Base-by-base conservation (phyloP, 176 grass and related monocot species). In the Thalia dealbata region DNA sequence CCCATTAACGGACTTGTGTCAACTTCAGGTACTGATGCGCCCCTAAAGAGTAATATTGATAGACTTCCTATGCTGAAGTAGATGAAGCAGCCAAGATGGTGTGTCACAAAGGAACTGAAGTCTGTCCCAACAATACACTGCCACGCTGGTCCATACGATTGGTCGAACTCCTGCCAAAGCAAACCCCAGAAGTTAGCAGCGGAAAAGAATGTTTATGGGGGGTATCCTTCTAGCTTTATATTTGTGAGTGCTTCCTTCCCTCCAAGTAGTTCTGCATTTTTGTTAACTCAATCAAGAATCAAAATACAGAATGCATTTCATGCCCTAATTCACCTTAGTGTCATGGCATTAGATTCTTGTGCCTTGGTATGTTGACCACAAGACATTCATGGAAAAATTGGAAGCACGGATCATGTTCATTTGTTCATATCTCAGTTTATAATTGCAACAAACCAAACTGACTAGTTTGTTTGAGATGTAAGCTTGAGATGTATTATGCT, bases 71-170 rank as follows among this genome's bases (percentile, higher is more conserved):
- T 79, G 76, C 80, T 74, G 67, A 92, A 88, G 50, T 86, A 83
- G 70, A 88, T 83, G 74, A 88, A 92, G 65, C 80, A 86, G 59
- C 89, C 85, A 16, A 18, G 69, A 32, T 70, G 60, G 52, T 92
- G 83, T 11, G 78, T 92, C 61, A 88, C 78, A 61, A 92, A 92
- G 8, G 75, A 91, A 0, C 89, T 77, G 63, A 91, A 88, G 81
- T 78, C 64, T 0, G 78, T 88, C 2, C 85, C 89, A 14, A 88
- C 80, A 41, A 91, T 54, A 81, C 89, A 91, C 65, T 86, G 80
- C 85, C 82, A 88, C 52, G 80, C 80, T 18, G 85, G 44, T 3
- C 78, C 80, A 38, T 91, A 72, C 25, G 56, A 70, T 23, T 42
- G 54, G 32, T 91, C 85, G 3, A 91, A 88, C 50, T 88, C 82